Evolutionary conservation across 1,284 basidiomycete genomes (phyloP), one percentile per base, ranked within the genome.

Genomic region (Cryptococcus amylolentus): DNA sequence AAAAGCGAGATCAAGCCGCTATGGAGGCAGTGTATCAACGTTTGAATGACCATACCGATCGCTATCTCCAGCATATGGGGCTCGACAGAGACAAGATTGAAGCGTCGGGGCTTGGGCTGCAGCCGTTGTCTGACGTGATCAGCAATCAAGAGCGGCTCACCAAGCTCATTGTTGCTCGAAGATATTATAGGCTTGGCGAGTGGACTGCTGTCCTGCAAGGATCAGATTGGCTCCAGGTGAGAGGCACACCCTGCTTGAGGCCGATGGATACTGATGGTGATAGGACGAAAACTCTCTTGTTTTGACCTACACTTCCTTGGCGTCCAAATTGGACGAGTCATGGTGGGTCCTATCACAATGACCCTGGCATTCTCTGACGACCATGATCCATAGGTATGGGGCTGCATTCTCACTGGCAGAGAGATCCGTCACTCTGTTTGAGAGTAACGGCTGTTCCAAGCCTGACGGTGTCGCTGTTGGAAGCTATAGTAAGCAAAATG

Each of bases 161-260:
- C 31, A 57, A 55, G 18, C 62, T 50, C 31, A 45, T 76, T 41
- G 31, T 35, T 10, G 57, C 69, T 2, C 61, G 72, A 39, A 49
- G 66, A 37, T 68, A 69, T 28, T 64, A 61, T 35, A 62, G 71
- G n/a, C 53, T 74, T 3, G 68, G 64, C 0, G 57, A 70, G 48
- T 76, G 73, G 73, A 69, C 62, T 12, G 64, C 68, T 49, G 57
- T 58, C 0, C 26, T 66, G 5, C 69, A 72, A 42, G 68, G 66
- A 0, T 44, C 55, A 9, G 52, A 55, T 16, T 76, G 72, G 71
- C 43, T 68, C 2, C 52, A 56, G 12, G 72, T 72, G 42, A 55
- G 68, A 61, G 8, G 31, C n/a, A n/a, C 35, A 28, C 20, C 42
- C 20, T 42, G 31, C n/a, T 35, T 14, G 23, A 10, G n/a, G 16